phyloP scores from a whole-genome alignment of 805 yeast species.

The Wickerhamomyces hampshirensis region DNA sequence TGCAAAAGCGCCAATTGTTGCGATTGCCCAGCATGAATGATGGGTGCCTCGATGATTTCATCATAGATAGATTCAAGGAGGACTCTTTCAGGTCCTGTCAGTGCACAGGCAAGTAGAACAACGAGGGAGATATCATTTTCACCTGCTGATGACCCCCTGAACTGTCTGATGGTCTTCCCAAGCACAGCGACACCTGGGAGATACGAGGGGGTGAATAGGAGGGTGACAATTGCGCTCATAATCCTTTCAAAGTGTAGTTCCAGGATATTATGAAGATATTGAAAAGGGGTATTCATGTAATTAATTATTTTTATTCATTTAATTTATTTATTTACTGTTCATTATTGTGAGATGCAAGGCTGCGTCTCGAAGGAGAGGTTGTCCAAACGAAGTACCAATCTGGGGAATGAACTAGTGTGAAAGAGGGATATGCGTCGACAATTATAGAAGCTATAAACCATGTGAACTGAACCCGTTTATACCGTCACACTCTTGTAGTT shows the following conservation, averaged over 20 bases:
- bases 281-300: too few relatives aligned
- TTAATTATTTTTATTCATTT: too few relatives aligned
- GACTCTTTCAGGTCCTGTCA: slow-evolving; percentile 13
- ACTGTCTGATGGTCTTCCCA: slow-evolving; percentile 32
- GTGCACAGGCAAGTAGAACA: slow-evolving; percentile 17
- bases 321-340: too few relatives aligned
- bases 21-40: slow-evolving; percentile 17
- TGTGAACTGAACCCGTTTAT: too few relatives aligned
- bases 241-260: slow-evolving; percentile 1
- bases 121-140: slow-evolving; percentile 10
- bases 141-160: slow-evolving; percentile 7
- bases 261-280: not conserved
- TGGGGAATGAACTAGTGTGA: too few relatives aligned
- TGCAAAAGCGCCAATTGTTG: slow-evolving; percentile 31
- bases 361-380: too few relatives aligned
- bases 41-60: slow-evolving; percentile 25
- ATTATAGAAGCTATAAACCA: too few relatives aligned
- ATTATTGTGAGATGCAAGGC: too few relatives aligned
- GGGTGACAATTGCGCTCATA: slow-evolving; percentile 38
- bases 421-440: too few relatives aligned
- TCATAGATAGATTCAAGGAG: slow-evolving; percentile 14
- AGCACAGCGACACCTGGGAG: slow-evolving; percentile 55
- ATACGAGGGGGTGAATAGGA: slow-evolving; percentile 46
- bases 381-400: too few relatives aligned
- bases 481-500: too few relatives aligned